Evolutionary conservation across 768 basidiomycete genomes (phyloP).

Genomic region (Guyanaporus albipodus): DNA sequence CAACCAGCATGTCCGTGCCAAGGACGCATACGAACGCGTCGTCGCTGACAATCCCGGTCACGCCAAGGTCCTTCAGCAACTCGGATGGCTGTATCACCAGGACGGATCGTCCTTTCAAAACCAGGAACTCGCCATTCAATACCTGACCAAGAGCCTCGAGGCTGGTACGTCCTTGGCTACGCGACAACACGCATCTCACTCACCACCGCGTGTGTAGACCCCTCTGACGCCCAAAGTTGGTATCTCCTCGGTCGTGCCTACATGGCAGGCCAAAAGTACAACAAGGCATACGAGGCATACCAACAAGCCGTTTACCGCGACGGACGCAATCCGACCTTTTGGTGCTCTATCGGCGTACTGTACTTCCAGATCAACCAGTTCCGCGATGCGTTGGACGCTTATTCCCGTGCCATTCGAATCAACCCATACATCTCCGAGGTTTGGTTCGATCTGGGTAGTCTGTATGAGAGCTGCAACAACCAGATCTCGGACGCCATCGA

Average conservation of each 20-base stretch:
- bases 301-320: constrained; percentile 99
- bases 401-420: constrained; percentile 97
- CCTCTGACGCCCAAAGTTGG: constrained; percentile 96
- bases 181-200: neutral
- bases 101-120: constrained; percentile 93
- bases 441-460: constrained; percentile 89
- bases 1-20: constrained; percentile 76
- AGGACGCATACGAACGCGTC: constrained; percentile 95
- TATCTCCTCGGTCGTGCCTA: constrained; percentile 97
- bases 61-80: constrained; percentile 95
- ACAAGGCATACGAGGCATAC: constrained; percentile 99
- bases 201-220: constrained; percentile 58
- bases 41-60: constrained; percentile 90
- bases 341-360: constrained; percentile 98
- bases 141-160: constrained; percentile 92
- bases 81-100: constrained; percentile 97
- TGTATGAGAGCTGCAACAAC: constrained; percentile 99
- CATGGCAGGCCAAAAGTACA: constrained; percentile 98
- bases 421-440: constrained; percentile 90
- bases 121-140: constrained; percentile 90
- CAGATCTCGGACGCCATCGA: constrained; percentile 99
- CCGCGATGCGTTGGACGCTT: constrained; percentile 97
- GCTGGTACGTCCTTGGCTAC: constrained; percentile 56
- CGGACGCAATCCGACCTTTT: constrained; percentile 97
- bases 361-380: constrained; percentile 99